phyloP scores from a whole-genome alignment of 2,329 filamentous ascomycete genomes.

The Taxawa tesnikishii region DNA sequence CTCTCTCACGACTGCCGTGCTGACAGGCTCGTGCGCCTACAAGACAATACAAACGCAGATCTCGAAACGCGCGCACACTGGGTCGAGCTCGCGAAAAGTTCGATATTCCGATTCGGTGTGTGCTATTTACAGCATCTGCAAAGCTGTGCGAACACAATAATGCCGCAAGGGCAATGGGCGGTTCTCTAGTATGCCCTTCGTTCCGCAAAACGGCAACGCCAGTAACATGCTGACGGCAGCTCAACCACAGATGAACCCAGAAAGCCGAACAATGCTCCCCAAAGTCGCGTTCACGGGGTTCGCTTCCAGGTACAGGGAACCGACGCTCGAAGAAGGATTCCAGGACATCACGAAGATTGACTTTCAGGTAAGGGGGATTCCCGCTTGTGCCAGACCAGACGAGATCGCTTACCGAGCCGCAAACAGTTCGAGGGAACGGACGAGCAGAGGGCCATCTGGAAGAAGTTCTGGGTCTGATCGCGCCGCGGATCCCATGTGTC shows the following conservation, averaged over 20 bases:
- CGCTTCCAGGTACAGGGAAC: constrained; percentile 58
- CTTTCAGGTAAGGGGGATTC: constrained; percentile 45
- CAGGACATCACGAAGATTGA: constrained; percentile 62
- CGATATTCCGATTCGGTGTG: constrained; percentile 66
- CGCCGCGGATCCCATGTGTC: no score
- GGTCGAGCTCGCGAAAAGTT: constrained; percentile 59
- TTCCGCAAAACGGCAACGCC: neutral
- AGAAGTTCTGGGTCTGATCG: constrained; percentile 60
- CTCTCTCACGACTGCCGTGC: no score
- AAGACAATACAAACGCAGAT: constrained; percentile 97
- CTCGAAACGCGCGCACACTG: constrained; percentile 64
- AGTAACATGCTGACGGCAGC: constrained; percentile 3
- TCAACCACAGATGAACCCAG: constrained; percentile 60
- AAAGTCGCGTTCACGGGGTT: constrained; percentile 72
- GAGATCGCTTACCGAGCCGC: no score
- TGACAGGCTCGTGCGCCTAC: no score
- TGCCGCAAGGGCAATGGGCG: constrained; percentile 55
- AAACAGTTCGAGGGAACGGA: constrained; percentile 55
- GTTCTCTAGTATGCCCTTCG: neutral
- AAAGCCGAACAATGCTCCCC: constrained; percentile 61
- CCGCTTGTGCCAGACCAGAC: constrained; percentile 1
- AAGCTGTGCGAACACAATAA: constrained; percentile 77
- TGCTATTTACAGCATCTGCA: constrained; percentile 66
- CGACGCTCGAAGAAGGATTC: constrained; percentile 67
- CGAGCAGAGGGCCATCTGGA: constrained; percentile 61